Evolutionary conservation across 768 basidiomycete species (phyloP).

Genomic region (Psilocybe sp.): DNA sequence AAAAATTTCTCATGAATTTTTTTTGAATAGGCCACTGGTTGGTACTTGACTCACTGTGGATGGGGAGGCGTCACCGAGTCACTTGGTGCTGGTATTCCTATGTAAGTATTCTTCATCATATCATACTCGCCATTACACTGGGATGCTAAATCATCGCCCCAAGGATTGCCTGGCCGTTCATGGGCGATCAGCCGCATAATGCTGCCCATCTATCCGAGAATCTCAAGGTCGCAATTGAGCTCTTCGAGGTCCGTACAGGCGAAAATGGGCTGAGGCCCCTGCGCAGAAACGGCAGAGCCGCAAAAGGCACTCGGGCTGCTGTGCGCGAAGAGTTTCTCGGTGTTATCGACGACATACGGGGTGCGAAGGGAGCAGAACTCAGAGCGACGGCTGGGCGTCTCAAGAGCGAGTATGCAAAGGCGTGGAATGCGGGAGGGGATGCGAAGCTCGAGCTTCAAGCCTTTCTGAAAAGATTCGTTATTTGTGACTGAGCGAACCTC

Average conservation of each 20-base stretch:
- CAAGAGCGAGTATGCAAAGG: background rate
- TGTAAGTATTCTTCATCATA: background rate
- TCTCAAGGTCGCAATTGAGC: conserved; percentile 10
- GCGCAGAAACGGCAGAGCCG: background rate
- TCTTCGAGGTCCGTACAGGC: conserved; percentile 14
- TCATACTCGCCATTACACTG: background rate
- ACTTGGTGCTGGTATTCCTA: conserved; percentile 5
- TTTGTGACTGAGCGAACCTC: no score
- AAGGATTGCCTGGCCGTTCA: conserved; percentile 9
- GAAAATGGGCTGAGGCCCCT: conserved; percentile 8
- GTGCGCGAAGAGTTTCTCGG: conserved; percentile 9
- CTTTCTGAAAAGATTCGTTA: conserved; percentile 2
- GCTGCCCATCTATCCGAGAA: conserved; percentile 6
- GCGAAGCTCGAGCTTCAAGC: background rate
- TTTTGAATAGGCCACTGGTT: conserved; percentile 3
- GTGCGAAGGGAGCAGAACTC: conserved; percentile 2
- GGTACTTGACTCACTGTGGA: conserved; percentile 10
- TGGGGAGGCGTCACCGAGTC: conserved; percentile 7
- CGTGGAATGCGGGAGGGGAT: conserved; percentile 2
- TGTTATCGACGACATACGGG: conserved; percentile 2
- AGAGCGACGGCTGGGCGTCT: conserved; percentile 4
- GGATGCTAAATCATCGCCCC: background rate
- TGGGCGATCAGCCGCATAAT: conserved; percentile 1
- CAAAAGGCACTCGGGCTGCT: conserved; percentile 12
- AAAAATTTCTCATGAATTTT: background rate